Base-by-base conservation (phyloP, 371 early-diverging fungal species). In the Syncephalis fuscata region DNA sequence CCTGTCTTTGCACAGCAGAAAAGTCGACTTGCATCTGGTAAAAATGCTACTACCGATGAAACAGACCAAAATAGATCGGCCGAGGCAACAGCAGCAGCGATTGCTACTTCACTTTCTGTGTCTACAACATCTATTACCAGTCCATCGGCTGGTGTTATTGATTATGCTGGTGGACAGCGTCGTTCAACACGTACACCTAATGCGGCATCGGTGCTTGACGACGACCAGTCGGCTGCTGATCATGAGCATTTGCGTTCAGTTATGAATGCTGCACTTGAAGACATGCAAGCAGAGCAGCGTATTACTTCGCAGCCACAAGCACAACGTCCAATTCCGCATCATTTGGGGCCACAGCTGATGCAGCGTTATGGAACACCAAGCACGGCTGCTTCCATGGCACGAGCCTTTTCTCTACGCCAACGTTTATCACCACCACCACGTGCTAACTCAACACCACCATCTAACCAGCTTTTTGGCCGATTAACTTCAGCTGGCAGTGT, bases 1-100 rank as follows among this genome's bases (percentile, higher is more conserved):
- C 88, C 88, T 4, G 68, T 79, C 3, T 75, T 75, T 54, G 76
- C 76, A 23, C 62, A 72, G 49, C 78, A 71, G 20, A 74, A 76
- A 32, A 62, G 61, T 46, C 61, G 55, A 25, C 57, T 49, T 15
- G 61, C 62, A 17, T 32, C 32, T 4, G 32, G 32, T 11, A 32
- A 32, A 11, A 32, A 11, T 32, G 11, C 32, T 32, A 32, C 32
- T 11, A 11, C 32, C 32, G 32, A 32, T 4, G 32, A 32, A 32
- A 4, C 11, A 4, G 32, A 32, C 11, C 67, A 68, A 19, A 65
- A 65, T 43, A 61, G 70, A 10, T 60, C 71, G 57, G 49, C 68
- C 57, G 54, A 71, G 58, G 49, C 60, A 54, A 46, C 57, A 50
- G 22, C 61, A 54, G 62, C 53, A 20, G 55, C 49, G 20, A 44